A percentile compares a stretch with the other conserved stretches of the same genome.
Evolutionary conservation across 2,329 filamentous ascomycete species (phyloP).

Genomic region (Phyllosticta paracitricarpa): DNA sequence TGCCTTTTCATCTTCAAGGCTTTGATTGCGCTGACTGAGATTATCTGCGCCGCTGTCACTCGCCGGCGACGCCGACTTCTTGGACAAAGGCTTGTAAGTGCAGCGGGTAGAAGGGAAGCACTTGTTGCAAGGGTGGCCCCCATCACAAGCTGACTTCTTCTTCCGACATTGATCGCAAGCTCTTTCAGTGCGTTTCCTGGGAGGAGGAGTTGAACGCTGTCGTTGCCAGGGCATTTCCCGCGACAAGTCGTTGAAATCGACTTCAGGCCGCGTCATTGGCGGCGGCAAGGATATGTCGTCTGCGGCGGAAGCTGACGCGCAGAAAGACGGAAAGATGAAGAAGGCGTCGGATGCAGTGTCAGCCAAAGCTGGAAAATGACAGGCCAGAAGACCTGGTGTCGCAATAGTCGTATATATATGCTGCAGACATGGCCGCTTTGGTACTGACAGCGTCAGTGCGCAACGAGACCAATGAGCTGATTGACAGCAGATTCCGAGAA

Average conservation of each 20-base stretch:
- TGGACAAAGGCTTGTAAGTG: constrained; percentile 77
- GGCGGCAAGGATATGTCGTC: neutral
- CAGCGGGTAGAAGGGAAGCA: constrained; percentile 53
- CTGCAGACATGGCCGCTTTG: neutral
- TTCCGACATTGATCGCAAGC: constrained; percentile 92
- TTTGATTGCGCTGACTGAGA: constrained; percentile 34
- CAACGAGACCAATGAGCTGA: neutral
- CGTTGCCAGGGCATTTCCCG: constrained; percentile 32
- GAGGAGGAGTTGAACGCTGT: constrained; percentile 31
- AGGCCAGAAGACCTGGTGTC: neutral
- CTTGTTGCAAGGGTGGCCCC: constrained; percentile 48
- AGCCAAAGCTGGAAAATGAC: neutral
- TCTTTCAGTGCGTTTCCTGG: constrained; percentile 57
- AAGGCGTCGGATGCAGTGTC: neutral
- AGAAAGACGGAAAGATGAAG: neutral
- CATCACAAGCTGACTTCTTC: constrained; percentile 85
- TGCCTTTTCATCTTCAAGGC: constrained; percentile 12
- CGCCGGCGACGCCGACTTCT: constrained; percentile 85
- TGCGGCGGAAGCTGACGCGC: neutral
- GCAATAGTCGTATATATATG: neutral
- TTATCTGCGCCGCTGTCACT: constrained; percentile 76
- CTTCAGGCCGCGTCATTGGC: neutral
- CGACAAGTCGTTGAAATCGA: constrained; percentile 45
- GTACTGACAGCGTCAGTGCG: neutral
- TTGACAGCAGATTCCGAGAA: neutral